A percentile compares a stretch with the other conserved stretches of the same genome.
Conservation (phyloP, 225 moss, liverwort and hornwort genomes). For the Pseudoscleropodium purum region DNA sequence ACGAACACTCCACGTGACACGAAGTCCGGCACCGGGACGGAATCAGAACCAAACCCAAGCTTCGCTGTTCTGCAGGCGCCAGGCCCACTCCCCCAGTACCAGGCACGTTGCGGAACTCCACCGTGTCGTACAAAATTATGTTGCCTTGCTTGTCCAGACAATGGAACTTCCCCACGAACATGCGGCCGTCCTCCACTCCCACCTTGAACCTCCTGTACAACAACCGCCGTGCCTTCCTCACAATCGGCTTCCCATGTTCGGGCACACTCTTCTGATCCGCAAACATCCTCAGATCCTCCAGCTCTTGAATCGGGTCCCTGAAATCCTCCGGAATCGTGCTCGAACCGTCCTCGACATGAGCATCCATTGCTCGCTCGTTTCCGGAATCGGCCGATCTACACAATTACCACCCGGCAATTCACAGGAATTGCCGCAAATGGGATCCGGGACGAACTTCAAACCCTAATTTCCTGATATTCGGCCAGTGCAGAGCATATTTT, state of each 20-base stretch:
- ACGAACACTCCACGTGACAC: slow-evolving; percentile 53
- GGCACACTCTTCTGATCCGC: slow-evolving; percentile 5
- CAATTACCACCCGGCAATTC: background rate
- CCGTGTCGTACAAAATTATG: slow-evolving; percentile 63
- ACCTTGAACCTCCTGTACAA: slow-evolving; percentile 57
- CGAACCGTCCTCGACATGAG: background rate
- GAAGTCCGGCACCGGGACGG: slow-evolving; percentile 72
- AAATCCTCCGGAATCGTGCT: slow-evolving; percentile 12
- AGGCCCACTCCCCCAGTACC: background rate
- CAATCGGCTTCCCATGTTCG: slow-evolving; percentile 21
- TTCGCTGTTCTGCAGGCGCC: slow-evolving; percentile 47
- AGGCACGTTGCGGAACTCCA: slow-evolving; percentile 42
- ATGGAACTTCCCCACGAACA: slow-evolving; percentile 70
- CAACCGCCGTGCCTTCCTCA: slow-evolving; percentile 42
- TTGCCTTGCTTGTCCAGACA: slow-evolving; percentile 88
- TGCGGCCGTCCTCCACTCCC: slow-evolving; percentile 73
- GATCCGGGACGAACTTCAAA: background rate
- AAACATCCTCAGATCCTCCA: slow-evolving; percentile 9
- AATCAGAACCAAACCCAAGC: slow-evolving; percentile 75
- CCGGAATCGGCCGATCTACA: background rate
- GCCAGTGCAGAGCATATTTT: background rate
- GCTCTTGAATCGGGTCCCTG: slow-evolving; percentile 16
- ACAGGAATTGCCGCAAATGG: background rate
- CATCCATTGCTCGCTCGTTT: background rate
- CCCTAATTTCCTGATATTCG: background rate